These are phyloP conservation scores for Candida alai DNA, from an alignment of 805 yeast genomes.

Conservation along the genomic window DNA sequence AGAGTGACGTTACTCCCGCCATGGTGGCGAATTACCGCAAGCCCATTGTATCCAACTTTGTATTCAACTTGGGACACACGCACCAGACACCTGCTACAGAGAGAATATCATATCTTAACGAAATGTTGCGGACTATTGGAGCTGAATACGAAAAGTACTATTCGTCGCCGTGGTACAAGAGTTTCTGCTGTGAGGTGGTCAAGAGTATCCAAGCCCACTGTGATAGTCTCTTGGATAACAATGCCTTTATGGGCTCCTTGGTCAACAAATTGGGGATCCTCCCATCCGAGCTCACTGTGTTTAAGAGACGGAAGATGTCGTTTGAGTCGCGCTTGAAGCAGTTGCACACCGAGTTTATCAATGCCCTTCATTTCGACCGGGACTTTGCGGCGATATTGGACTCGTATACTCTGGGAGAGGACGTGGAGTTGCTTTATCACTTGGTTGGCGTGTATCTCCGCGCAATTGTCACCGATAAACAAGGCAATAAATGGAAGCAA, in stretches of 20 bases:
- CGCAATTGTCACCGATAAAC: slow-evolving; percentile 16
- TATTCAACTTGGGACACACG: slow-evolving; percentile 17
- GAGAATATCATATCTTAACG: slow-evolving; percentile 13
- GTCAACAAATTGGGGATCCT: slow-evolving; percentile 27
- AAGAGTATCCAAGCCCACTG: slow-evolving; percentile 19
- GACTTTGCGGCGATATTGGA: slow-evolving; percentile 18
- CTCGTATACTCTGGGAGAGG: slow-evolving; percentile 18
- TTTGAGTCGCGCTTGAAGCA: slow-evolving; percentile 18
- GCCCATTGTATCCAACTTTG: slow-evolving; percentile 16
- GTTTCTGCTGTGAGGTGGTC: slow-evolving; percentile 27
- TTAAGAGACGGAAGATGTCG: slow-evolving; percentile 19
- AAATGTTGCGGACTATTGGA: slow-evolving; percentile 16
- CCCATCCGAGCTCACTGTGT: slow-evolving; percentile 18
- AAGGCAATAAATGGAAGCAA: slow-evolving; percentile 28
- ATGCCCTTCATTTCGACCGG: slow-evolving; percentile 12
- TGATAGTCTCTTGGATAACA: slow-evolving; percentile 11
- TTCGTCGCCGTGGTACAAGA: slow-evolving; percentile 22
- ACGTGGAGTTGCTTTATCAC: slow-evolving; percentile 23
- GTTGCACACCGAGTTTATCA: slow-evolving; percentile 9
- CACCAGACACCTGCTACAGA: slow-evolving; percentile 6
- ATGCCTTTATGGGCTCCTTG: slow-evolving; percentile 15
- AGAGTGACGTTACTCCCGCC: slow-evolving; percentile 15
- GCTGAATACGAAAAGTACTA: slow-evolving; percentile 25
- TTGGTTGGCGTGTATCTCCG: slow-evolving; percentile 26
- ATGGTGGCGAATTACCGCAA: slow-evolving; percentile 18